Base-by-base conservation (phyloP, 192 early-diverging fungal species). In the Podila clonocystis region DNA sequence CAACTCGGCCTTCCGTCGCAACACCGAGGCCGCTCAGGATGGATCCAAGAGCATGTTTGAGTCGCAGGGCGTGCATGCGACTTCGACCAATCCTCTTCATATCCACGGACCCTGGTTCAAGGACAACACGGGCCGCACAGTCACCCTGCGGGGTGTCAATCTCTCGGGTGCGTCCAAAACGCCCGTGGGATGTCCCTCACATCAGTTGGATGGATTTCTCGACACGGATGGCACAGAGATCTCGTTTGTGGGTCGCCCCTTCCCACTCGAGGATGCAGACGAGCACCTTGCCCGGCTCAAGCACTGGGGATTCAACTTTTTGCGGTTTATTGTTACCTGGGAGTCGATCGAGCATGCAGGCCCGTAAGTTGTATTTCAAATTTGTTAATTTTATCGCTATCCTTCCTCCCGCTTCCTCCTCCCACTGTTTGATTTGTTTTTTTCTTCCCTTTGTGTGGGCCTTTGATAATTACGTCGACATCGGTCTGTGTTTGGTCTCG, bases 281-380 rank as follows among this genome's bases (percentile, higher is more conserved):
- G 90, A 89, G 50, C 92, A 95, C 68, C 89, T 94, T 28, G 61
- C 64, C 19, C 85, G 93, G 34, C 82, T 95, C 31, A 74, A 87
- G 30, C 38, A 82, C 12, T 93, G 91, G 92, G 94, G 94, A 0
- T 88, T 95, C 48, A 94, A 92, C 55, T 87, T 95, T 66, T 65
- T 93, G 24, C 83, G 94, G 7, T 85, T 95, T 26, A 73, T 93
- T 48, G 86, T 93, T 26, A 87, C 92, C 22, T 95, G 94, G 94
- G 94, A 95, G 74, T 84, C 94, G 5, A 75, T 95, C 58, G 89
- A 88, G 62, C 87, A 90, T 82, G 82, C 85, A 50, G 89, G 89
- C 70, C 89, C 89, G 85, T 89, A 80, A 80, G 85, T 84, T 59
- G 22, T 68, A 36, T 41, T 30, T 58, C 12, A 29, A 50, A 62